These are phyloP conservation scores for Lodderomyces beijingensis DNA, from an alignment of 1,139 yeast species.

Conservation along the genomic window DNA sequence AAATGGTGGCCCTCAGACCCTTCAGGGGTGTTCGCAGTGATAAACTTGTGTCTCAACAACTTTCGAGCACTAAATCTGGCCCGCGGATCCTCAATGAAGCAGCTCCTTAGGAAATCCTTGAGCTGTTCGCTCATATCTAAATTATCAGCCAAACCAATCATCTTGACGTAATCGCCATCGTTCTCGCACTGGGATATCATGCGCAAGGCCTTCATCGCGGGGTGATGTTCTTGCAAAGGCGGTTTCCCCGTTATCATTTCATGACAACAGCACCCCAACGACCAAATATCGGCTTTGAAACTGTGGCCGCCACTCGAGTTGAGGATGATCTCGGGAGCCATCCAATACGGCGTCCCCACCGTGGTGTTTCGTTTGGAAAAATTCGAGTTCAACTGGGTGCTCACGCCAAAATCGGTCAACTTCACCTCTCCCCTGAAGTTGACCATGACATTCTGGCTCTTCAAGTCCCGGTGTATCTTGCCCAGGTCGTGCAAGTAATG, in stretches of 20 bases:
- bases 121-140: conserved; percentile 22
- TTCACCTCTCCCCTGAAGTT: conserved; percentile 73
- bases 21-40: conserved; percentile 21
- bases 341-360: conserved; percentile 98
- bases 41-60: conserved; percentile 59
- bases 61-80: conserved; percentile 55
- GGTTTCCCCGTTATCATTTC: conserved; percentile 84
- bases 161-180: conserved; percentile 29
- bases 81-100: conserved; percentile 61
- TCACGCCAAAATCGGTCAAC: conserved; percentile 94
- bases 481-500: conserved; percentile 71
- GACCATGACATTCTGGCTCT: conserved; percentile 78
- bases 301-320: conserved; percentile 77
- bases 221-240: conserved; percentile 63
- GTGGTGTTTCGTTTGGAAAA: conserved; percentile 80
- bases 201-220: conserved; percentile 74
- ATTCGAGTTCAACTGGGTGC: conserved; percentile 78
- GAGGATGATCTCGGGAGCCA: conserved; percentile 95
- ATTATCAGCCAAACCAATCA: conserved; percentile 27
- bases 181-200: conserved; percentile 38
- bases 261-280: conserved; percentile 85
- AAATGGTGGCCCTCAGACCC: too few species aligned
- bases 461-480: conserved; percentile 82
- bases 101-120: conserved; percentile 59
- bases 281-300: conserved; percentile 92